Evolutionary conservation across 2,329 filamentous ascomycete species (phyloP).

Genomic region (Coniochaeta sp.): DNA sequence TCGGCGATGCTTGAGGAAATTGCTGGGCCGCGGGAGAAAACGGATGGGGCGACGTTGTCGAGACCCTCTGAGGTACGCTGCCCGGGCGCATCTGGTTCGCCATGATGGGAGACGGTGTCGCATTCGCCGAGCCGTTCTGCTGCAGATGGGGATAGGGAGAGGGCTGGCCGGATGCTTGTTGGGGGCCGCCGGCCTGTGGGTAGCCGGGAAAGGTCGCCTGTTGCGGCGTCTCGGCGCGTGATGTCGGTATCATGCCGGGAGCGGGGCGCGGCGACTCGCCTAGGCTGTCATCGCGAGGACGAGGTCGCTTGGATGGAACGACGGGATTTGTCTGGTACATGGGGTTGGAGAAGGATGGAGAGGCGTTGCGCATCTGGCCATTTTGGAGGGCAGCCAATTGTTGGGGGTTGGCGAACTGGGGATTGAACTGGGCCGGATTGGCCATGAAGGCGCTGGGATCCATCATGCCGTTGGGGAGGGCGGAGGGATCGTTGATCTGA

Average conservation of each 20-base stretch:
- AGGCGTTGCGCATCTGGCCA: conserved; percentile 75
- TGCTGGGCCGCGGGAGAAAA: conserved; percentile 74
- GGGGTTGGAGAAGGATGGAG: conserved; percentile 69
- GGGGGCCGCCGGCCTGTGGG: conserved; percentile 50
- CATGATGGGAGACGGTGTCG: conserved; percentile 91
- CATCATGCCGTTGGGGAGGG: conserved; percentile 50
- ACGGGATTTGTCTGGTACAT: conserved; percentile 79
- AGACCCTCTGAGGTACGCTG: conserved; percentile 70
- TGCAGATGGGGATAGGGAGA: conserved; percentile 77
- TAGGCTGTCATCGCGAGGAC: conserved; percentile 76
- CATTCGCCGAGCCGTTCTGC: conserved; percentile 71
- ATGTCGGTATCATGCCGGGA: conserved; percentile 66
- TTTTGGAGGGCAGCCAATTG: conserved; percentile 66
- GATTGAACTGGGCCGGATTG: conserved; percentile 53
- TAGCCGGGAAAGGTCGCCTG: conserved; percentile 67
- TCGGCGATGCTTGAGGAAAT: conserved; percentile 68
- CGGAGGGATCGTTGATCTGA: conserved; percentile 51
- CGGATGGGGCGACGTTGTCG: conserved; percentile 86
- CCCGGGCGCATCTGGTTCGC: conserved; percentile 68
- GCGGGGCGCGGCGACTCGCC: conserved; percentile 74
- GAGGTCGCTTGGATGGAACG: conserved; percentile 82
- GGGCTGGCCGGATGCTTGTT: conserved; percentile 56
- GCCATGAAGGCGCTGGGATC: conserved; percentile 59
- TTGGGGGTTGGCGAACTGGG: conserved; percentile 50
- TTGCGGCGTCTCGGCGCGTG: conserved; percentile 88